Conservation (phyloP, 2,329 filamentous ascomycete species). For the Alternaria postmessia region DNA sequence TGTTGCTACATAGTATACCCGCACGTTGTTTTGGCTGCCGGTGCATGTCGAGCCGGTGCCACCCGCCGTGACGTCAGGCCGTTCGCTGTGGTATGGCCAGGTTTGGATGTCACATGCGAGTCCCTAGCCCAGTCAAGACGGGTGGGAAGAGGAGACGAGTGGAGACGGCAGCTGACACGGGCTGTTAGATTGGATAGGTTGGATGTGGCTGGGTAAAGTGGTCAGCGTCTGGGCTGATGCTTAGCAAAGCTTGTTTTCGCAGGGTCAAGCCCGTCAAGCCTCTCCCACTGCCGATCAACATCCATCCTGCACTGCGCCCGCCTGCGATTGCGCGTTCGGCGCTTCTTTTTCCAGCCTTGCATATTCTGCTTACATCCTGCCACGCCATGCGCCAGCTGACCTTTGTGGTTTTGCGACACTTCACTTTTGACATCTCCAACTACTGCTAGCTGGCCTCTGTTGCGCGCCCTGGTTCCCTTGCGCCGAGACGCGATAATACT, state of each 20-base stretch:
- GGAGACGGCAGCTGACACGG: neutral
- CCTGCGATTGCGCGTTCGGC: constrained; percentile 17
- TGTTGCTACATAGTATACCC: neutral
- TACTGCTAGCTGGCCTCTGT: neutral
- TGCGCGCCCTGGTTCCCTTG: constrained; percentile 9
- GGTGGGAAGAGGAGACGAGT: constrained; percentile 6
- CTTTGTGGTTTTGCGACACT: constrained; percentile 1
- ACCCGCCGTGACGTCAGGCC: constrained; percentile 12
- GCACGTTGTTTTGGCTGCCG: neutral
- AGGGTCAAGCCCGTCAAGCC: neutral
- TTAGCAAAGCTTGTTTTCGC: constrained; percentile 32
- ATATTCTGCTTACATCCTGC: neutral
- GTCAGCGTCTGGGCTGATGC: constrained; percentile 11
- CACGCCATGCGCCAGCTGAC: constrained; percentile 4
- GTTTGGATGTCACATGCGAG: constrained; percentile 10
- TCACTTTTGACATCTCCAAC: neutral
- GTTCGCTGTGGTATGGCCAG: neutral
- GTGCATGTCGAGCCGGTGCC: constrained; percentile 1
- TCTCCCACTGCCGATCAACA: constrained; percentile 12
- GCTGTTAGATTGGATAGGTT: constrained; percentile 6
- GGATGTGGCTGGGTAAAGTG: neutral
- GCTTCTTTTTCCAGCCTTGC: constrained; percentile 5
- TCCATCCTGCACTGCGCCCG: constrained; percentile 22
- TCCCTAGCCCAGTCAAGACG: neutral
- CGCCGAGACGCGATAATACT: constrained; percentile 10